Evolutionary conservation across 306 rosid species (phyloP), one percentile per base, ranked within the genome.

Genomic region (Trichosanthes cucumerina): DNA sequence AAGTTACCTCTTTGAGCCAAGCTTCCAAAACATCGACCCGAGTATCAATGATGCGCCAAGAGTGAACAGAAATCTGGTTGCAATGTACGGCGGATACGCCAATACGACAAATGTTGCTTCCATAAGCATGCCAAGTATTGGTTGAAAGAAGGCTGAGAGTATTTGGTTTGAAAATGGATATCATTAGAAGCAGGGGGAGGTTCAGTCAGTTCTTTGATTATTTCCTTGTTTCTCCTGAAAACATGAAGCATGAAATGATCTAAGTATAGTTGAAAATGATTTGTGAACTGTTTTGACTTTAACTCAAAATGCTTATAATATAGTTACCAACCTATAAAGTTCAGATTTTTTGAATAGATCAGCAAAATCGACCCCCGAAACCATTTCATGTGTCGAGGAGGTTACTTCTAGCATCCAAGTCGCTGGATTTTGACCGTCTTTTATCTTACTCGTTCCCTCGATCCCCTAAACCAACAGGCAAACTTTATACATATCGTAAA

Each of bases 101-200:
- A 87, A 73, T 86, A 88, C 4, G 94, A 88, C 87, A 86, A 84
- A 74, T 83, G 88, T 49, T 90, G 97, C 78, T 90, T 91, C 91
- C 91, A 88, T 36, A 90, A 85, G 66, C 97, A 89, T 57, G 92
- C 91, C 75, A 79, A 76, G 82, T 79, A 88, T 83, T 87, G 91
- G 18, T 47, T 72, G 57, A 59, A 52, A 78, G 83, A 88, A 78
- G 97, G 31, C 34, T 84, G 91, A 6, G 92, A 78, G 84, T 69
- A 83, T 83, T 59, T 78, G 24, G 90, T 84, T 4, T 88, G 77
- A 76, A 88, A 90, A 79, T 79, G 59, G 69, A 91, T 84, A 46
- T 88, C 97, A 47, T 76, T 86, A 50, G 89, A 88, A 52, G 88
- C 88, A 56, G 91, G 75, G 59, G 81, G 65, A 34, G 97, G 89